These are phyloP conservation scores for Gymnopus androsaceus DNA, from an alignment of 1,284 basidiomycete genomes.

Conservation along the genomic window DNA sequence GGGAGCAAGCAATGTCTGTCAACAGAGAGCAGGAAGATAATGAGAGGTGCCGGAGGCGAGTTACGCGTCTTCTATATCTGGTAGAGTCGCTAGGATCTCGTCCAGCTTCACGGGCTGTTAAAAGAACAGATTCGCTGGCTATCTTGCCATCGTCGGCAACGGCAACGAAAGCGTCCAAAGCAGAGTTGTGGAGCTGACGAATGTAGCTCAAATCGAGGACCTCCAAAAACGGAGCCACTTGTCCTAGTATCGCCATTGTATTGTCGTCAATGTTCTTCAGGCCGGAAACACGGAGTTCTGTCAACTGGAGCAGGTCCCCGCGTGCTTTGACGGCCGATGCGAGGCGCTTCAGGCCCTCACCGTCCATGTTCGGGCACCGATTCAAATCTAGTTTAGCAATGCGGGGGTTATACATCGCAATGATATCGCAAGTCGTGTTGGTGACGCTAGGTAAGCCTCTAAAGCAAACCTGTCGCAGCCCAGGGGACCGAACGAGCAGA, in stretches of 20 bases:
- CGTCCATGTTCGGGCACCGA: slow-evolving; percentile 72
- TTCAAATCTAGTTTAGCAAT: slow-evolving; percentile 72
- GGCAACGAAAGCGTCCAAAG: slow-evolving; percentile 71
- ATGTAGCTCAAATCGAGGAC: slow-evolving; percentile 82
- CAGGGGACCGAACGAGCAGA: slow-evolving; percentile 70
- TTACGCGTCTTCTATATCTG: slow-evolving; percentile 64
- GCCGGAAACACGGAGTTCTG: slow-evolving; percentile 65
- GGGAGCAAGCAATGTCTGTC: slow-evolving; percentile 72
- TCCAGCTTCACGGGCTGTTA: slow-evolving; percentile 67
- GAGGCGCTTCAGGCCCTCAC: slow-evolving; percentile 56
- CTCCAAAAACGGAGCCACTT: slow-evolving; percentile 70
- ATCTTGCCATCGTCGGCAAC: slow-evolving; percentile 29
- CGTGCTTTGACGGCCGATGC: slow-evolving; percentile 43
- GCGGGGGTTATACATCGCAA: slow-evolving; percentile 56
- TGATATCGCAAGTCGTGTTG: slow-evolving; percentile 69
- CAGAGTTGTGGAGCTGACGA: slow-evolving; percentile 70
- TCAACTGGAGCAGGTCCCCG: slow-evolving; percentile 50
- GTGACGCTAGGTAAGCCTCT: slow-evolving; percentile 71
- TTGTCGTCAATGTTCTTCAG: slow-evolving; percentile 60
- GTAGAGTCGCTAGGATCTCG: slow-evolving; percentile 52
- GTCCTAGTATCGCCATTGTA: slow-evolving; percentile 62
- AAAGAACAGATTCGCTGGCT: slow-evolving; percentile 37
- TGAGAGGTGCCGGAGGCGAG: slow-evolving; percentile 74
- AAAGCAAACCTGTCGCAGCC: slow-evolving; percentile 61
- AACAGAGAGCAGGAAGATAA: slow-evolving; percentile 77